Base-by-base conservation (phyloP, 805 yeast species). In the Soucietia sequanensis region DNA sequence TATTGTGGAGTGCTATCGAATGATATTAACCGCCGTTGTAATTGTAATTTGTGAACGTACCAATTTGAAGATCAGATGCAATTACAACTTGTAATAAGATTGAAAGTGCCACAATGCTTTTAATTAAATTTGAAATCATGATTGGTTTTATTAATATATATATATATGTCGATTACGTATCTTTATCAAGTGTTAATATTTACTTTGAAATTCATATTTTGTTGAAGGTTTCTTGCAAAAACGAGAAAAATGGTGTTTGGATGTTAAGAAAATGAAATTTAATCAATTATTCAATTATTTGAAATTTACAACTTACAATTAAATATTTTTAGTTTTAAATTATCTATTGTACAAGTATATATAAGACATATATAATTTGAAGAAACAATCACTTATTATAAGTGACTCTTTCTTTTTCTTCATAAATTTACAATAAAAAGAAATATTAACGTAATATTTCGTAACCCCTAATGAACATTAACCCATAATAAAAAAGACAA, bases 311-410 rank as follows among this genome's bases (percentile, higher is more conserved):
- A n/a, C n/a, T n/a, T n/a, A n/a, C n/a, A n/a, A n/a, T n/a, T n/a
- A n/a, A n/a, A n/a, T n/a, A n/a, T n/a, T n/a, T n/a, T n/a, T n/a
- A n/a, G n/a, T n/a, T n/a, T n/a, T n/a, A n/a, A n/a, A n/a, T 29
- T n/a, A 30, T 40, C 54, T 46, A 49, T 46, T 40, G 41, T 48
- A 48, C 51, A 46, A 42, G 47, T 47, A 45, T 48, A 46, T 42
- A 47, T 42, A 34, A 25, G 20, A 38, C 31, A 39, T 31, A 39
- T 30, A n/a, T n/a, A n/a, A n/a, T n/a, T n/a, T n/a, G n/a, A n/a
- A n/a, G n/a, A n/a, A n/a, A n/a, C n/a, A n/a, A n/a, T n/a, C n/a
- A n/a, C n/a, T n/a, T n/a, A n/a, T n/a, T n/a, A n/a, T n/a, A n/a
- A n/a, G n/a, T n/a, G 28, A 30, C 23, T 23, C 18, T 19, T 9